Evolutionary conservation across 1,284 basidiomycete genomes (phyloP), one percentile per base, ranked within the genome.

Genomic region (Ustilago sp.): DNA sequence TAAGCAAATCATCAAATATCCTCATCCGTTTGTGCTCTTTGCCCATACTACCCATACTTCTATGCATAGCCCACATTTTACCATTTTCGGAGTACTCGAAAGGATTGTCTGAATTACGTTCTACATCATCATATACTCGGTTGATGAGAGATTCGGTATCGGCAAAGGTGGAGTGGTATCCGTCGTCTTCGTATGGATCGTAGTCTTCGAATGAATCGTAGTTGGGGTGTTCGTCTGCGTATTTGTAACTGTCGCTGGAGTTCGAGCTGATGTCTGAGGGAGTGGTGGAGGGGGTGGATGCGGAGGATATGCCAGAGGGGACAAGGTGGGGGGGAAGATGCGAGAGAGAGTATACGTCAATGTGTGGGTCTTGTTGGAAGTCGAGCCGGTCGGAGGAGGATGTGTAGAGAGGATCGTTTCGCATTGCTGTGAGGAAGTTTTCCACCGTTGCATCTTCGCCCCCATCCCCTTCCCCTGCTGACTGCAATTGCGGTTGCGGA

Each of bases 291-390:
- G 54, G 12, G 39, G 48, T 50, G 28, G 28, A 13, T 7, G 23
- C 11, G 48, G 48, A 52, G 2, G 53, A 19, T 3, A 35, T 45
- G 2, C 39, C 59, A 6, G 43, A 51, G 32, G 58, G 52, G n/a
- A 60, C 4, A 7, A 64, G 48, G n/a, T 41, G 28, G 1, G 52
- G 34, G 0, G 59, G 48, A 8, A 70, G 48, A 17, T 65, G 63
- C 11, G 68, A 65, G 4, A 70, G 59, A 19, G 68, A 39, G 15
- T 70, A 70, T 3, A 59, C 65, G 35, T 48, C 63, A 31, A 70
- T 61, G 36, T 70, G 68, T 4, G 55, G 68, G n/a, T 70, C 68
- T 17, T 62, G 59, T 2, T 65, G 55, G 17, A 53, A 70, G 31
- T 65, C 68, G 36, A 70, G 48, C 7, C 52, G 36, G 9, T 38